These are phyloP conservation scores for Alnus rubra DNA, from an alignment of 306 rosid species.

Conservation along the genomic window DNA sequence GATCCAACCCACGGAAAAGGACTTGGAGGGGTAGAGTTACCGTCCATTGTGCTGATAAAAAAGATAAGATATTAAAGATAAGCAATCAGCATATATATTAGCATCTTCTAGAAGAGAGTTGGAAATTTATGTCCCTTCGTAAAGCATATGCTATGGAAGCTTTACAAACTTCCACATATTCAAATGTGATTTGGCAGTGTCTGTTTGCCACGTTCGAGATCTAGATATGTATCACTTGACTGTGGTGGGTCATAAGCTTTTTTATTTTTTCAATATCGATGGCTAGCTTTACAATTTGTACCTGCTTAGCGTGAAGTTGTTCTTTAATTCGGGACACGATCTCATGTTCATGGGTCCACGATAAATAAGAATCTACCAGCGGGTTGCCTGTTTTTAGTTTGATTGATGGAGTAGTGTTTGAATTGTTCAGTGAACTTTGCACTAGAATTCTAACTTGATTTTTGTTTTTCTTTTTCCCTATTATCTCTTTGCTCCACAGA, in stretches of 20 bases:
- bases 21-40: too few species aligned
- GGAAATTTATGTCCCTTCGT: background rate
- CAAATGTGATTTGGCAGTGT: background rate
- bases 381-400: too few species aligned
- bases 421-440: too few species aligned
- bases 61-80: background rate
- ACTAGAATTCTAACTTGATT: background rate
- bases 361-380: background rate
- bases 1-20: too few species aligned
- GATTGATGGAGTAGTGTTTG: too few species aligned
- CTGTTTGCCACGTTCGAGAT: conserved; percentile 15
- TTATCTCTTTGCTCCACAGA: too few species aligned
- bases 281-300: background rate
- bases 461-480: too few species aligned
- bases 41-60: background rate
- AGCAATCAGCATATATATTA: background rate
- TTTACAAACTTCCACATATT: background rate
- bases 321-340: conserved; percentile 1
- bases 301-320: background rate
- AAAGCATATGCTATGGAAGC: conserved; percentile 17
- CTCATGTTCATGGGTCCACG: background rate
- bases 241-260: background rate
- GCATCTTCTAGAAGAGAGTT: background rate
- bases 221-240: background rate
- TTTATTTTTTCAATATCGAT: background rate